phyloP scores from a whole-genome alignment of 2,329 filamentous ascomycete species.

The Apiospora saccharicola region DNA sequence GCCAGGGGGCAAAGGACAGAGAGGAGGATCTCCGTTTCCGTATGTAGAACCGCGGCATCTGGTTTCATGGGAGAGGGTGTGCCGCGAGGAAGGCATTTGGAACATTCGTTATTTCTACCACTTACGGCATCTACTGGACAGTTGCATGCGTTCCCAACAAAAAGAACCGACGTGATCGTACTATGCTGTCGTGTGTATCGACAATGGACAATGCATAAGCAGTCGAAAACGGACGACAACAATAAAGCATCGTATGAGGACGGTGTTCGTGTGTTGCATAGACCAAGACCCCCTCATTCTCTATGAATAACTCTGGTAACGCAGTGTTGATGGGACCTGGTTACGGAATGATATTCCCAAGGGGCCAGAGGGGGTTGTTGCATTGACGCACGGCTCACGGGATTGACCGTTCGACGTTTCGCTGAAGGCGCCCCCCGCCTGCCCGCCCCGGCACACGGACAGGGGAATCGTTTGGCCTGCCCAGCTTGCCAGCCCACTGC shows the following conservation, averaged over 20 bases:
- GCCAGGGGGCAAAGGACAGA: not conserved
- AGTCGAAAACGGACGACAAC: not conserved
- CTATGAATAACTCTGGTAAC: not conserved
- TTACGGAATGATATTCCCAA: not conserved
- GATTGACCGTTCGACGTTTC: slow-evolving; percentile 14
- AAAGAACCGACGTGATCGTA: not conserved
- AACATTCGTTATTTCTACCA: not conserved
- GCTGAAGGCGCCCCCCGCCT: not conserved
- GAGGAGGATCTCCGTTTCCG: slow-evolving; percentile 6
- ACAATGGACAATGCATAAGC: not conserved
- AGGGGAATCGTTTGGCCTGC: slow-evolving; percentile 8
- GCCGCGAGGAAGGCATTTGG: not conserved
- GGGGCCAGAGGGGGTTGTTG: not conserved
- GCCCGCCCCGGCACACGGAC: slow-evolving; percentile 1
- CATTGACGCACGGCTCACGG: slow-evolving; percentile 20
- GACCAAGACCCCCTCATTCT: not conserved
- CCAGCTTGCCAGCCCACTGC: not conserved
- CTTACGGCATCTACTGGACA: not conserved
- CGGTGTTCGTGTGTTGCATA: slow-evolving; percentile 10
- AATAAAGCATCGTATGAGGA: not conserved
- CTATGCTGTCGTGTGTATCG: not conserved
- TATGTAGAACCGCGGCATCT: not conserved
- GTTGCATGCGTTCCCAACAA: slow-evolving; percentile 8
- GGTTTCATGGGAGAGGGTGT: not conserved
- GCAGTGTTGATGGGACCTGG: not conserved